These are phyloP conservation scores for Mycosphaerelloides madeirae DNA, from an alignment of 2,329 filamentous ascomycete genomes.

Conservation along the genomic window DNA sequence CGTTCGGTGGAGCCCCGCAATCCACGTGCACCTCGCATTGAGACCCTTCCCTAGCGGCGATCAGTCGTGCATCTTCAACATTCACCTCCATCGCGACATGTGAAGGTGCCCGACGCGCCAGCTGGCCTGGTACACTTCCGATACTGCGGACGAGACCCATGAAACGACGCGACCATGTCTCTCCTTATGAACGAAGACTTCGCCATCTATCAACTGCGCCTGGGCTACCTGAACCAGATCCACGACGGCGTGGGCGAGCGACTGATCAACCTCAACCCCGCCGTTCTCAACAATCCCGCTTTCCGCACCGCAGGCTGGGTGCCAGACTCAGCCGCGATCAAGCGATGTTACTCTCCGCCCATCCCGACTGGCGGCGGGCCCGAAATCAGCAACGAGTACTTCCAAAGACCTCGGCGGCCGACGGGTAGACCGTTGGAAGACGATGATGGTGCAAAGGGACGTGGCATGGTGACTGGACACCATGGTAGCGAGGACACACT, in stretches of 20 bases:
- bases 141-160: neutral
- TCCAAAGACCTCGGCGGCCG: slow-evolving; percentile 54
- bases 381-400: slow-evolving; percentile 58
- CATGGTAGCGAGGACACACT: slow-evolving; percentile 62
- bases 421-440: slow-evolving; percentile 26
- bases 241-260: slow-evolving; percentile 81
- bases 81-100: slow-evolving; percentile 2
- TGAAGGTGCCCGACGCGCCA: slow-evolving; percentile 9
- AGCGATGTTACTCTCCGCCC: slow-evolving; percentile 78
- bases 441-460: slow-evolving; percentile 66
- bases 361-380: slow-evolving; percentile 68
- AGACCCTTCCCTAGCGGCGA: no score
- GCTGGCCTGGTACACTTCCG: slow-evolving; percentile 17
- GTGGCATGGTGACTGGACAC: slow-evolving; percentile 66
- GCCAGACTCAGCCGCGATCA: slow-evolving; percentile 67
- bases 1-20: no score
- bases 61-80: no score
- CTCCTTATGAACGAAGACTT: slow-evolving; percentile 47
- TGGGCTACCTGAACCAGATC: slow-evolving; percentile 72
- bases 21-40: no score
- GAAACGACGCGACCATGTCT: slow-evolving; percentile 27
- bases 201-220: slow-evolving; percentile 75
- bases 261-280: slow-evolving; percentile 74
- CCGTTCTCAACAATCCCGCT: slow-evolving; percentile 71
- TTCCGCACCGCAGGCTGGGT: slow-evolving; percentile 82